A percentile compares a stretch with the other conserved stretches of the same genome.
Evolutionary conservation across 306 rosid genomes (phyloP).

Genomic region (Fagus sylvatica): DNA sequence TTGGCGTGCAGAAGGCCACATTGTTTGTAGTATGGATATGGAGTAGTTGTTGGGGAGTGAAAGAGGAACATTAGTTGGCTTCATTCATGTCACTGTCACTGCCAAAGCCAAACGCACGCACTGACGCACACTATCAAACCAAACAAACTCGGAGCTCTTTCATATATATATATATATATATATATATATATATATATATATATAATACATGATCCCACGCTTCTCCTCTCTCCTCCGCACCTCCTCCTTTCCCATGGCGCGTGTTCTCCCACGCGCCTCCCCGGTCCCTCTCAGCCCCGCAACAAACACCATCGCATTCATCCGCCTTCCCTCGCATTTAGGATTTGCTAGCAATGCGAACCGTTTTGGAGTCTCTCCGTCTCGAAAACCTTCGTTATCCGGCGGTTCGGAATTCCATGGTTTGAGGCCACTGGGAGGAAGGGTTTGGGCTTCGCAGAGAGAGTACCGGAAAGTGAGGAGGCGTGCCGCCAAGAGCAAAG

Average conservation of each 20-base stretch:
- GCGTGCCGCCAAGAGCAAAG: slow-evolving; percentile 46
- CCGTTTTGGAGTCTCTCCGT: slow-evolving; percentile 2
- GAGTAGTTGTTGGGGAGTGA: too few species aligned
- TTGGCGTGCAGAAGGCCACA: too few species aligned
- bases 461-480: slow-evolving; percentile 63
- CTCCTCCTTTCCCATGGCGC: slow-evolving; percentile 50
- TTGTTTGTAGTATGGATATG: too few species aligned
- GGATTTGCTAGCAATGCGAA: slow-evolving; percentile 6
- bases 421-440: slow-evolving; percentile 17
- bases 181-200: too few species aligned
- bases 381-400: slow-evolving; percentile 26
- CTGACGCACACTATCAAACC: too few species aligned
- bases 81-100: too few species aligned
- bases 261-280: slow-evolving; percentile 41
- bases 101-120: too few species aligned
- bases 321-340: slow-evolving; percentile 12
- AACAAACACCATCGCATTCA: slow-evolving; percentile 2
- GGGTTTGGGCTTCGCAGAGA: slow-evolving; percentile 43
- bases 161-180: too few species aligned
- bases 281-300: slow-evolving; percentile 22
- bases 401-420: slow-evolving; percentile 39
- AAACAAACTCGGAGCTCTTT: too few species aligned
- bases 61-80: too few species aligned
- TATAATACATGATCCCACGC: slow-evolving; percentile 41
- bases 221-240: slow-evolving; percentile 41